Evolutionary conservation across 306 rosid genomes (phyloP).

Genomic region (Rosa rugosa): DNA sequence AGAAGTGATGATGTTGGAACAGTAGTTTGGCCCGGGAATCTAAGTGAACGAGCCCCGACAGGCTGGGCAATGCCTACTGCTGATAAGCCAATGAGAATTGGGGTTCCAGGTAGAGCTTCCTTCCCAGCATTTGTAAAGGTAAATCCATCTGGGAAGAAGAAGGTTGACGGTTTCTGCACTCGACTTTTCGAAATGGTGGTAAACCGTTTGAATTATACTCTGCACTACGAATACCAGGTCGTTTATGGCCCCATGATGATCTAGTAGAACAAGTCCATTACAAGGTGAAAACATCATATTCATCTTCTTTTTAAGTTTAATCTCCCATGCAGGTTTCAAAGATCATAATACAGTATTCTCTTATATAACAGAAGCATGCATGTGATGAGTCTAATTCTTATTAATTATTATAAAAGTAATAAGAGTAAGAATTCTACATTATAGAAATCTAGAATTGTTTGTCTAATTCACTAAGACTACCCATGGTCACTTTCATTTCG

Average conservation of each 20-base stretch:
- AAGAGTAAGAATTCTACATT: background rate
- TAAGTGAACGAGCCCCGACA: constrained; percentile 27
- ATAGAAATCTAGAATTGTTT: too few relatives aligned
- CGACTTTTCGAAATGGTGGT: constrained; percentile 34
- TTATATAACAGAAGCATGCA: too few relatives aligned
- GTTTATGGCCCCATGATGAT: constrained; percentile 34
- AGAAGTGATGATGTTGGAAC: constrained; percentile 10
- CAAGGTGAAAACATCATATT: constrained; percentile 36
- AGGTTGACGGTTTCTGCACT: constrained; percentile 57
- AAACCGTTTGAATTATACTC: constrained; percentile 38
- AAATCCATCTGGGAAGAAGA: constrained; percentile 17
- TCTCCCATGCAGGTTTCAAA: too few relatives aligned
- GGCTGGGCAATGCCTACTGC: constrained; percentile 66
- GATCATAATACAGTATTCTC: too few relatives aligned
- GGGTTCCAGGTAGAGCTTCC: constrained; percentile 48
- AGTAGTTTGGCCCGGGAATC: constrained; percentile 70
- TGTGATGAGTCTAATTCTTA: too few relatives aligned
- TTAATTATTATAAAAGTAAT: too few relatives aligned
- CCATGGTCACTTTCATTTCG: too few relatives aligned
- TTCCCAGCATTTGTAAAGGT: constrained; percentile 64
- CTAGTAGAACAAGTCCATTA: constrained; percentile 49
- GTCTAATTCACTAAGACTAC: too few relatives aligned
- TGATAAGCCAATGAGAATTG: constrained; percentile 51
- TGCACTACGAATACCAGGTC: constrained; percentile 42
- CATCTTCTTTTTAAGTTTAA: background rate